Conservation (phyloP, 768 basidiomycete genomes). For the Tulasnella sp. region DNA sequence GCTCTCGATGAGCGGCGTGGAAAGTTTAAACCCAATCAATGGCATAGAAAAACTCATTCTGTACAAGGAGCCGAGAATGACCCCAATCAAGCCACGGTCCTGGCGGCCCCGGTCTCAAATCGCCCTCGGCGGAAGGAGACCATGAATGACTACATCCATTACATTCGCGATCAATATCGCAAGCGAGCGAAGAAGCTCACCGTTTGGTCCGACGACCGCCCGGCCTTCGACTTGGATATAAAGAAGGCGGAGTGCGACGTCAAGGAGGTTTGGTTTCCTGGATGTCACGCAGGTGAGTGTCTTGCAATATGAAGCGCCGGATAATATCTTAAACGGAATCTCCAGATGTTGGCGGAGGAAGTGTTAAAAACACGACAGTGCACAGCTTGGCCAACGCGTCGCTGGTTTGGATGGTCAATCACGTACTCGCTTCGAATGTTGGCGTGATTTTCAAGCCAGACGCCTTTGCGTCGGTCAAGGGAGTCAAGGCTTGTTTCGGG, state of each 20-base stretch:
- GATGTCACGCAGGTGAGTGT: constrained; percentile 17
- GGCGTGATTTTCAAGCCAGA: constrained; percentile 43
- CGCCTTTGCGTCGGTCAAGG: not conserved
- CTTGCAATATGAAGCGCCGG: not conserved
- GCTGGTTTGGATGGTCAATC: constrained; percentile 19
- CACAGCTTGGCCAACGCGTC: constrained; percentile 13
- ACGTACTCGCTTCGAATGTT: constrained; percentile 35
- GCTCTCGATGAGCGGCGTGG: constrained; percentile 42
- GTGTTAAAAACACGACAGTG: constrained; percentile 2
- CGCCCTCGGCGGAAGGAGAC: not conserved
- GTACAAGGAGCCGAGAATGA: constrained; percentile 21
- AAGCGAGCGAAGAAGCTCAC: not conserved
- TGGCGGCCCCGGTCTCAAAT: not conserved
- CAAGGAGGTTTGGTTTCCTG: constrained; percentile 20
- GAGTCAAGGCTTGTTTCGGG: not conserved
- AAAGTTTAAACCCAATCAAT: constrained; percentile 53
- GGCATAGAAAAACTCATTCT: constrained; percentile 39
- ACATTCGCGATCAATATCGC: not conserved
- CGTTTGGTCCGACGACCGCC: not conserved
- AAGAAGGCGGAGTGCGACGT: not conserved
- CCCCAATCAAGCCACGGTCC: constrained; percentile 17
- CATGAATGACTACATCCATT: not conserved
- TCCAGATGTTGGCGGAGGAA: constrained; percentile 18
- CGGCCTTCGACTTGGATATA: not conserved
- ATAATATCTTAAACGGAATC: not conserved